Percentiles rank a stretch among this genome's conserved stretches.
phyloP scores from a whole-genome alignment of 352 stramenopile genomes.

The Phytophthora multivora region DNA sequence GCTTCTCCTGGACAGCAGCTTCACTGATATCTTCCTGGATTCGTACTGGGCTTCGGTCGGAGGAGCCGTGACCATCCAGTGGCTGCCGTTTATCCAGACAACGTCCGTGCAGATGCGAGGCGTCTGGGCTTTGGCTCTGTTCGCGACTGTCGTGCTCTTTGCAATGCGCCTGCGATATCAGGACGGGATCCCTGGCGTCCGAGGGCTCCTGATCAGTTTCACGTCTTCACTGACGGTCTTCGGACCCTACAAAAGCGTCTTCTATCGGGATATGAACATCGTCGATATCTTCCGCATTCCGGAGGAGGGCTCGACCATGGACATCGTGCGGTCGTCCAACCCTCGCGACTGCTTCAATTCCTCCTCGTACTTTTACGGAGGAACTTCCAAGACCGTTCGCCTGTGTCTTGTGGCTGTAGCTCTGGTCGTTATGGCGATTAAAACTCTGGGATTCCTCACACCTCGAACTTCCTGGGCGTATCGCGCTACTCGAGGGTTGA shows the following conservation, averaged over 20 bases:
- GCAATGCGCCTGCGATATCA: constrained; percentile 2
- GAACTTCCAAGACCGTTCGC: constrained; percentile 13
- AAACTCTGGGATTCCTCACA: constrained; percentile 10
- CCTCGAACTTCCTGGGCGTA: constrained; percentile 7
- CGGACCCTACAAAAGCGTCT: constrained; percentile 33
- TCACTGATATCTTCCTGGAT: constrained; percentile 45
- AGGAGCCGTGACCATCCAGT: constrained; percentile 22
- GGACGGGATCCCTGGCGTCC: constrained; percentile 35
- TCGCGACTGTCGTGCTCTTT: constrained; percentile 32
- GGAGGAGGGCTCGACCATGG: constrained; percentile 16
- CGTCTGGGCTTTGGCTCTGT: constrained; percentile 47
- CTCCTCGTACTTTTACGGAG: constrained; percentile 21
- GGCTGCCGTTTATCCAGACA: constrained; percentile 34
- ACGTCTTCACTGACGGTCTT: constrained; percentile 42
- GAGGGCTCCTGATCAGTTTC: constrained; percentile 41
- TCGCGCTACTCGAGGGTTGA: constrained; percentile 5
- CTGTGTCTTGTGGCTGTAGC: constrained; percentile 19
- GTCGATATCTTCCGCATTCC: constrained; percentile 16
- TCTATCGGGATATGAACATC: constrained; percentile 24
- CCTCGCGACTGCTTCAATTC: constrained; percentile 21
- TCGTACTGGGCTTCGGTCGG: constrained; percentile 41
- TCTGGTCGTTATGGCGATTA: neutral
- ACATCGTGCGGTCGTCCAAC: constrained; percentile 14
- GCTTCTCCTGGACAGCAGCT: constrained; percentile 45
- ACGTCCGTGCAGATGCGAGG: constrained; percentile 51